Conservation (phyloP, 106 monocot genomes). For the Iris macrosiphon region DNA sequence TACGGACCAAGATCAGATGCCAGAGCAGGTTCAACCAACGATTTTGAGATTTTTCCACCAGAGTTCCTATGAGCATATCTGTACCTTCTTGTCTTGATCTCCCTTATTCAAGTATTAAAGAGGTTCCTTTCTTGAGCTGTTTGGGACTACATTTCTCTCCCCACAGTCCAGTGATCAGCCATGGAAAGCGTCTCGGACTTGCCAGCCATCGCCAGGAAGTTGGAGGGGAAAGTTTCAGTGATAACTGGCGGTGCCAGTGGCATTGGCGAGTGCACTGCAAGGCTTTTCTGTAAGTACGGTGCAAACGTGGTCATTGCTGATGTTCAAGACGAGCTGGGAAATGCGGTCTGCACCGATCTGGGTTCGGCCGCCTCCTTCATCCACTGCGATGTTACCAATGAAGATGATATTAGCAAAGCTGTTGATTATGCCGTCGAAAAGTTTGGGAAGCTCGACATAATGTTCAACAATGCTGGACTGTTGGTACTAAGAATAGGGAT, state of each 20-base stretch:
- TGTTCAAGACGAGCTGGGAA: constrained; percentile 38
- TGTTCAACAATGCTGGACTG: constrained; percentile 45
- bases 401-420: constrained; percentile 17
- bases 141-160: no score
- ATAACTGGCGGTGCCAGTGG: constrained; percentile 60
- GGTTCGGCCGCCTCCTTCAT: constrained; percentile 18
- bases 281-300: constrained; percentile 36
- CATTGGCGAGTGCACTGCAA: constrained; percentile 43
- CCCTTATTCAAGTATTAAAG: no score
- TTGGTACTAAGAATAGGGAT: no score
- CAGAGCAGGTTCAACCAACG: no score
- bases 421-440: constrained; percentile 20
- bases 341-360: constrained; percentile 16
- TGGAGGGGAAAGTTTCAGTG: constrained; percentile 59
- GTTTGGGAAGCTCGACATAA: constrained; percentile 30
- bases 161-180: no score
- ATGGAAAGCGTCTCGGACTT: no score
- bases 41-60: no score
- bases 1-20: no score
- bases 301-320: constrained; percentile 40
- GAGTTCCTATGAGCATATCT: no score
- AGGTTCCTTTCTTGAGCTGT: no score
- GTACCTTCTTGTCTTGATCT: no score
- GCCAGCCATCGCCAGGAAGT: no score
- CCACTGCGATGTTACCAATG: constrained; percentile 38